A percentile compares a stretch with the other conserved stretches of the same genome.
Conservation (phyloP, 805 yeast genomes). For the Pichia insulana region DNA sequence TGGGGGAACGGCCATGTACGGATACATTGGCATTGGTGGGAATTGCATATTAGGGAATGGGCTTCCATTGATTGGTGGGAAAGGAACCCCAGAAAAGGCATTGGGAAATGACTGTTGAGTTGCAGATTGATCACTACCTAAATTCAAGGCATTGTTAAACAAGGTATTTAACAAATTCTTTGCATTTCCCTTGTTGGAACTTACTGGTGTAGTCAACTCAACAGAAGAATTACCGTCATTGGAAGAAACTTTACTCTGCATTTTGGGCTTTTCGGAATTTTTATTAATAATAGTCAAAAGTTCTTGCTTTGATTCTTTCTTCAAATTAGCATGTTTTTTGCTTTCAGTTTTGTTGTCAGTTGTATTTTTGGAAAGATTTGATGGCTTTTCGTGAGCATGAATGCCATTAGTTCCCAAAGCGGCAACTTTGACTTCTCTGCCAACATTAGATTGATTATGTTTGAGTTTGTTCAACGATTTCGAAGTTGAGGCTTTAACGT, state of each 20-base stretch:
- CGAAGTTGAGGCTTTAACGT: slow-evolving; percentile 13
- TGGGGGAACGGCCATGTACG: slow-evolving; percentile 3
- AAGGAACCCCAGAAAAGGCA: not conserved
- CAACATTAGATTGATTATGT: slow-evolving; percentile 13
- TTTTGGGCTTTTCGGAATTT: slow-evolving; percentile 14
- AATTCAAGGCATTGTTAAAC: slow-evolving; percentile 1
- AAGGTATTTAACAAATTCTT: slow-evolving; percentile 22
- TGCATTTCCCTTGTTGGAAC: slow-evolving; percentile 14
- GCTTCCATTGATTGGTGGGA: slow-evolving; percentile 2
- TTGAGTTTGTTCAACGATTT: slow-evolving; percentile 14
- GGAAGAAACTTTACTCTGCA: not conserved
- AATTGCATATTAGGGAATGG: slow-evolving; percentile 8
- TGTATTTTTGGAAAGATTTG: too few species aligned
- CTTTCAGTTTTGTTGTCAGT: slow-evolving; percentile 1
- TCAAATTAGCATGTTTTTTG: slow-evolving; percentile 1
- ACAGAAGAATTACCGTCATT: not conserved
- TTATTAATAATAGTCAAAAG: slow-evolving; percentile 37
- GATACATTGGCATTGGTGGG: slow-evolving; percentile 6
- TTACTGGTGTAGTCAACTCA: not conserved
- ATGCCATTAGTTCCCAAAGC: too few species aligned
- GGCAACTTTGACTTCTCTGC: too few species aligned
- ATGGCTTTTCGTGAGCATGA: too few species aligned
- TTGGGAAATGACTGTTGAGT: not conserved
- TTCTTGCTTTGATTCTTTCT: slow-evolving; percentile 22
- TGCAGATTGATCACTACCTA: not conserved